Evolutionary conservation across 176 grass and related monocot species (phyloP), one percentile per base, ranked within the genome.

Genomic region (Metroxylon sagu): DNA sequence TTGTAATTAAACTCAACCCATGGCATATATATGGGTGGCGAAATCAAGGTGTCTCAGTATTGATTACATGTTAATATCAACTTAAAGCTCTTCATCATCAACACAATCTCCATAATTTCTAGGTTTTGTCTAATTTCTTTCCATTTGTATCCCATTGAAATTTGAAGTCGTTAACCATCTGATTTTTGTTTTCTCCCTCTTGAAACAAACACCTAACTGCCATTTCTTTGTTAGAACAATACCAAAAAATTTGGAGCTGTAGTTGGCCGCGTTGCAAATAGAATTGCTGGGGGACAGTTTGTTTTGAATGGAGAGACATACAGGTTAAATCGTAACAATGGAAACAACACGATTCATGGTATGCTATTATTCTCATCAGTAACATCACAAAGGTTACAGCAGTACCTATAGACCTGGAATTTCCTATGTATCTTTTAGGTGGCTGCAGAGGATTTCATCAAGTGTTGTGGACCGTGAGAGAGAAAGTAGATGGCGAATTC

Each of bases 221-320:
- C n/a, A 7, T 26, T 6, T 15, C 10, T 30, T 29, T 58, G 5
- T 67, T 68, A 97, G 92, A 83, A 88, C 60, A 82, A 75, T 57
- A 69, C 78, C 3, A 5, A 25, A 55, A 78, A 88, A 64, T 91
- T 97, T 56, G 92, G 92, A 65, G 92, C 87, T 6, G 60, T 97
- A 8, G 92, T 88, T 2, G 92, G 92, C 50, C 69, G 92, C 48
- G 92, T 97, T 21, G 92, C 87, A 21, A 97, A 97, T 73, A 77
- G 92, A 62, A 72, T 97, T 29, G 72, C 80, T 4, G 63, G 78
- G 1, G 92, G 69, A 0, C 78, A 73, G 6, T 97, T 97, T 50
- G 53, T 85, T 18, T 67, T 91, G 3, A 75, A 97, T 56, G 73
- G 84, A 60, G 77, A 82, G 48, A 69, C 4, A 0, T 88, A 85